These are phyloP conservation scores for Marasmius tenuissimus DNA, from an alignment of 1,284 basidiomycete species.

Conservation along the genomic window DNA sequence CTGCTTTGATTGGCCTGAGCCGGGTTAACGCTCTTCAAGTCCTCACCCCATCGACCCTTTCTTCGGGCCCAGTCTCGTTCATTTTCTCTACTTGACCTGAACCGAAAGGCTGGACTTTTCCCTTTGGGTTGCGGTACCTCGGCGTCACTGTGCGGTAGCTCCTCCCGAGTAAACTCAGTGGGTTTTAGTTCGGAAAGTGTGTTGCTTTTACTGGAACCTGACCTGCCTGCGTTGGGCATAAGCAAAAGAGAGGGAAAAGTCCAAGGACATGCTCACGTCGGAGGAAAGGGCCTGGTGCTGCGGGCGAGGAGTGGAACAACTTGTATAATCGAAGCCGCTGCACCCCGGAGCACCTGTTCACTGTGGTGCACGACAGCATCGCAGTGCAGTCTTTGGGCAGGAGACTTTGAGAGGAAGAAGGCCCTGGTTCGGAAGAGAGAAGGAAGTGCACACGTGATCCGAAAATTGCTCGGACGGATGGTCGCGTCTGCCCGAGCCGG, in stretches of 20 bases:
- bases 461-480: too few relatives aligned
- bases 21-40: neutral
- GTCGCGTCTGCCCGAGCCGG: too few relatives aligned
- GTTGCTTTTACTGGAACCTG: neutral
- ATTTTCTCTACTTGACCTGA: neutral
- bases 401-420: too few relatives aligned
- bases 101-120: neutral
- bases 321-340: neutral
- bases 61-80: neutral
- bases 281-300: neutral
- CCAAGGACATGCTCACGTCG: neutral
- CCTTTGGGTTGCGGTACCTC: neutral
- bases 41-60: neutral
- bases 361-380: neutral
- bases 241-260: neutral
- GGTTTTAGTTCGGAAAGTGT: neutral
- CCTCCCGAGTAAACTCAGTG: neutral
- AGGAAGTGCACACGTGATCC: too few relatives aligned
- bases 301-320: neutral
- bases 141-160: neutral
- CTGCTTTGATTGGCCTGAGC: too few relatives aligned
- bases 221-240: neutral
- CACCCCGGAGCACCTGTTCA: neutral
- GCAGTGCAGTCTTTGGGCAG: neutral
- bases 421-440: too few relatives aligned